A percentile compares a stretch with the other conserved stretches of the same genome.
Conservation (phyloP, 2,329 filamentous ascomycete genomes). For the Leptographium radiaticola region DNA sequence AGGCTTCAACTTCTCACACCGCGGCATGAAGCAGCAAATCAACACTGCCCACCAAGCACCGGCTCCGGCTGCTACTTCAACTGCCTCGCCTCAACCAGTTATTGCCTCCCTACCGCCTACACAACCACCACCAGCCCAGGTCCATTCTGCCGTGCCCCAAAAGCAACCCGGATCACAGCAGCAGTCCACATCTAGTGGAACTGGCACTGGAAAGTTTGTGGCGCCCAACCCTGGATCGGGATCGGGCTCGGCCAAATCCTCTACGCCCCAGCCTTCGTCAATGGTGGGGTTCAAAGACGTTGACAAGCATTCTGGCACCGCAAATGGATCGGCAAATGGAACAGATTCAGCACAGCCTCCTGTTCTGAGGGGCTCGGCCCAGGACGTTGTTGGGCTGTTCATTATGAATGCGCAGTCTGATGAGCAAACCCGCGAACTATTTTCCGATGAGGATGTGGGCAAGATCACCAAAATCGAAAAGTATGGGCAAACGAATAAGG, state of each 20-base stretch:
- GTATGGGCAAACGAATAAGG: conserved; percentile 66
- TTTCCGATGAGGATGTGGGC: conserved; percentile 66
- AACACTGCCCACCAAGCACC: conserved; percentile 20
- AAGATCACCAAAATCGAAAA: conserved; percentile 74
- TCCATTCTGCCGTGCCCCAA: conserved; percentile 10
- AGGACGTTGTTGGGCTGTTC: conserved; percentile 74
- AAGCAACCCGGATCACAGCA: conserved; percentile 25
- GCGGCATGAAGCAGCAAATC: conserved; percentile 64
- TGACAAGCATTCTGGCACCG: conserved; percentile 37
- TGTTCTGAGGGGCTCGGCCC: conserved; percentile 43
- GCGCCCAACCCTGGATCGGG: conserved; percentile 19
- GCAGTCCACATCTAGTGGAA: background rate
- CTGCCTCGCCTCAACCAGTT: conserved; percentile 13
- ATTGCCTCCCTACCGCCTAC: conserved; percentile 14
- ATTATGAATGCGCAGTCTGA: conserved; percentile 76
- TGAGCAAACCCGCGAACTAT: conserved; percentile 69
- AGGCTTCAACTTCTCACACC: conserved; percentile 97
- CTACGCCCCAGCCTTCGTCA: conserved; percentile 33
- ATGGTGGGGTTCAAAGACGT: conserved; percentile 38
- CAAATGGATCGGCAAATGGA: conserved; percentile 41
- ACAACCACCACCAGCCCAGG: background rate
- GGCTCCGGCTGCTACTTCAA: conserved; percentile 23
- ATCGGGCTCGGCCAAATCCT: conserved; percentile 22
- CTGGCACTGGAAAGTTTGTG: conserved; percentile 23
- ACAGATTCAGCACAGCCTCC: conserved; percentile 43